A percentile compares a stretch with the other conserved stretches of the same genome.
Evolutionary conservation across 495 filamentous ascomycete genomes (phyloP).

Genomic region (Daldinia decipiens): DNA sequence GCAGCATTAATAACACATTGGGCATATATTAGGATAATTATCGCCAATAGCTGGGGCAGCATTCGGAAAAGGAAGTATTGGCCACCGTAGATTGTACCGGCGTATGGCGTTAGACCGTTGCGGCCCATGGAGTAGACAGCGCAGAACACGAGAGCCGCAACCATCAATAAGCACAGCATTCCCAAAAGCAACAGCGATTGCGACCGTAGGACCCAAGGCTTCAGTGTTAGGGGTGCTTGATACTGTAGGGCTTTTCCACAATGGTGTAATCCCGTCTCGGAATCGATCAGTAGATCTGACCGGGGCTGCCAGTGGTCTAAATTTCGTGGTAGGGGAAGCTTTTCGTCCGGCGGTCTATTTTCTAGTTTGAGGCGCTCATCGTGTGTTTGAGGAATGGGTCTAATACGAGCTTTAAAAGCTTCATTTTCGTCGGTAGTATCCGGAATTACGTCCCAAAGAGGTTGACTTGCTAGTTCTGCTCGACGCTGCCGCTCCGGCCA

Average conservation of each 20-base stretch:
- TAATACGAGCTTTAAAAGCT: background rate
- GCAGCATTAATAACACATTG: constrained; percentile 78
- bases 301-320: constrained; percentile 42
- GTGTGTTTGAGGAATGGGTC: background rate
- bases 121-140: constrained; percentile 75
- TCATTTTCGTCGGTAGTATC: constrained; percentile 3
- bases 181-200: constrained; percentile 67
- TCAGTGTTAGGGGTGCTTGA: constrained; percentile 66
- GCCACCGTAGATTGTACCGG: constrained; percentile 66
- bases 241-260: constrained; percentile 12
- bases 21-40: constrained; percentile 76
- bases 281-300: constrained; percentile 31
- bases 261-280: constrained; percentile 37
- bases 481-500: constrained; percentile 23
- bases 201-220: constrained; percentile 73
- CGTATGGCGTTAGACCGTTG: constrained; percentile 72
- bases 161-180: constrained; percentile 73
- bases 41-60: constrained; percentile 80
- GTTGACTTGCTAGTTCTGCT: background rate
- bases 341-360: background rate
- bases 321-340: constrained; percentile 29
- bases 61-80: constrained; percentile 90
- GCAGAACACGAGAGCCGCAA: constrained; percentile 74
- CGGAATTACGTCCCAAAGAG: background rate
- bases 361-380: background rate